Evolutionary conservation across 2,329 filamentous ascomycete species (phyloP), one percentile per base, ranked within the genome.

Genomic region (Akanthomyces dipterigenus): DNA sequence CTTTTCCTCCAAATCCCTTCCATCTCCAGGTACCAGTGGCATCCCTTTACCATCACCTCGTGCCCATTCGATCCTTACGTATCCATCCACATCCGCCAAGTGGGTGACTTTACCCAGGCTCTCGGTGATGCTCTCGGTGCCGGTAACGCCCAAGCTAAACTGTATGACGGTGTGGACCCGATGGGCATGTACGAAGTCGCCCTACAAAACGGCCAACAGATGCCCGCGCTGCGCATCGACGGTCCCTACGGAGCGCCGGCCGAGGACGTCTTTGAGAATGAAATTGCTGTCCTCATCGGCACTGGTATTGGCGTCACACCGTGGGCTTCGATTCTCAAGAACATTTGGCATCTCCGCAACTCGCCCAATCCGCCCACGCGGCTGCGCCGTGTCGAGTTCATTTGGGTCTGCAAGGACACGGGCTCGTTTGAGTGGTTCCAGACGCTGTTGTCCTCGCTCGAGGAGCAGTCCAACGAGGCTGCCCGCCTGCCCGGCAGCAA

Each of bases 401-500:
- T 99, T 79, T 99, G 95, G 95, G 88, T 98, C 56, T 97, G 93
- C 83, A 95, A 90, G 74, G 93, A 97, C 71, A 96, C 93, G 0
- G 89, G 85, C 38, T 96, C 93, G 0, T 99, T 99, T 70, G 95
- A 98, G 77, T 99, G 95, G 95, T 98, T 99, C 81, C 95, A 99
- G 73, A 92, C 90, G 1, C 86, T 99, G 1, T 84, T 99, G 18
- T 90, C 90, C 0, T 96, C 91, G 0, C 88, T 99, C 24, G 95
- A 99, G 76, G 82, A 87, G 40, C 95, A 99, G 72, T 93, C 89
- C 55, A 82, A 85, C 63, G 83, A 87, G 68, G 86, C 86, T 5
- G 86, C 88, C 46, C 84, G 83, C 57, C 80, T 88, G 48, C 84
- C 86, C 36, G 88, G 87, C 61, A 85, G 85, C 66, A 85, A 86